Conservation (phyloP, 352 stramenopile genomes). For the Phytopythium helicoides region DNA sequence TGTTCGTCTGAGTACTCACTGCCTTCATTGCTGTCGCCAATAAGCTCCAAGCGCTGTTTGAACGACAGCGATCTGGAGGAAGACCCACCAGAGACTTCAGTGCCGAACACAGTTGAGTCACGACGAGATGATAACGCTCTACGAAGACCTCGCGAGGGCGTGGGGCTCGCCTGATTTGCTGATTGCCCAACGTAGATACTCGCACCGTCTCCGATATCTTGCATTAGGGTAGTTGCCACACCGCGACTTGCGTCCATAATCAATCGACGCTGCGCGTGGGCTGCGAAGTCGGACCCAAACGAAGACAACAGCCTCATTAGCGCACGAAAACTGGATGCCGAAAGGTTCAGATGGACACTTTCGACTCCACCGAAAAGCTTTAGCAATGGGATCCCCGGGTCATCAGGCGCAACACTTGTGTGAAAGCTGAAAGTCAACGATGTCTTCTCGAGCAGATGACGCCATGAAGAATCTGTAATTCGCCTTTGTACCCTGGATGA, state of each 20-base stretch:
- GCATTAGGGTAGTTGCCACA: not conserved
- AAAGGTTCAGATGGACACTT: constrained; percentile 72
- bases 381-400: constrained; percentile 72
- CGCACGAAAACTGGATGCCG: constrained; percentile 50
- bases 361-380: constrained; percentile 75
- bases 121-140: not conserved
- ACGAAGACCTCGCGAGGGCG: not conserved
- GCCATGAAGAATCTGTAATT: constrained; percentile 18
- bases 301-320: constrained; percentile 62
- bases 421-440: constrained; percentile 70
- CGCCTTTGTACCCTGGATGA: constrained; percentile 8
- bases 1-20: not conserved
- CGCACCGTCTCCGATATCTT: not conserved
- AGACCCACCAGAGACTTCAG: not conserved
- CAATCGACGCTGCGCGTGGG: constrained; percentile 29
- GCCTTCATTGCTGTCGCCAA: not conserved
- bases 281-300: constrained; percentile 66
- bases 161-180: not conserved
- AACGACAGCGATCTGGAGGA: constrained; percentile 1
- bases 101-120: constrained; percentile 2
- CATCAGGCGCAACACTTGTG: constrained; percentile 73
- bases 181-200: not conserved
- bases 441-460: constrained; percentile 73
- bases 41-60: not conserved
- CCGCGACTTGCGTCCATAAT: constrained; percentile 18